phyloP scores from a whole-genome alignment of 2,329 filamentous ascomycete species.

The Teratosphaeria epicoccoides region DNA sequence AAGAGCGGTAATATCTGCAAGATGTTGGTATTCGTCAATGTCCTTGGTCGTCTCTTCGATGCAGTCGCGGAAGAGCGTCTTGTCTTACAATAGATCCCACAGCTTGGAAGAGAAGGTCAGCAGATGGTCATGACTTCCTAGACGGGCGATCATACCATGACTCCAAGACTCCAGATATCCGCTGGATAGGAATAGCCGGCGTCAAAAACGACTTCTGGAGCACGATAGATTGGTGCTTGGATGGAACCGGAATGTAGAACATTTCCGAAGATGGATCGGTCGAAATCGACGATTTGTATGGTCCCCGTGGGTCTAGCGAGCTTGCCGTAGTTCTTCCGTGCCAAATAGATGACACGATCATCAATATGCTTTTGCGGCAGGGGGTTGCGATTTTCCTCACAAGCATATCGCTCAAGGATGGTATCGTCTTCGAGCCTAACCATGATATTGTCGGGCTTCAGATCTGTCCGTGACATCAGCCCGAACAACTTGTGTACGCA shows the following conservation, averaged over 20 bases:
- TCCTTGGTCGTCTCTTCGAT: slow-evolving; percentile 1
- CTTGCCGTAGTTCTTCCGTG: slow-evolving; percentile 9
- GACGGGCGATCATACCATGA: slow-evolving; percentile 11
- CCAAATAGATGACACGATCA: slow-evolving; percentile 9
- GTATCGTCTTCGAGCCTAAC: slow-evolving; percentile 9
- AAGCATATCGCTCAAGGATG: slow-evolving; percentile 7
- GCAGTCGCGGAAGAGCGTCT: slow-evolving; percentile 13
- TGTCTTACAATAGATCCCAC: slow-evolving; percentile 11
- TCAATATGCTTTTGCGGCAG: slow-evolving; percentile 12
- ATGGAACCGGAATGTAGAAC: slow-evolving; percentile 7
- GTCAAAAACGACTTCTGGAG: slow-evolving; percentile 11
- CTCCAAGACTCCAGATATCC: slow-evolving; percentile 21
- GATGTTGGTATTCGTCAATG: slow-evolving; percentile 9
- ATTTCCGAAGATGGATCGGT: slow-evolving; percentile 7
- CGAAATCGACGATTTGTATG: slow-evolving; percentile 10
- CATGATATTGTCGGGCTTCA: slow-evolving; percentile 15
- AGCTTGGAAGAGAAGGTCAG: slow-evolving; percentile 4
- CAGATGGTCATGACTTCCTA: background rate
- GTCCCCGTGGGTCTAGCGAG: slow-evolving; percentile 1
- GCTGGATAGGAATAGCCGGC: slow-evolving; percentile 13
- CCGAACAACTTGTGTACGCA: no score
- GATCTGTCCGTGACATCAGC: slow-evolving; percentile 4
- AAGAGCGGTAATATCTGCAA: slow-evolving; percentile 18
- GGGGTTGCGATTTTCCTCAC: slow-evolving; percentile 6
- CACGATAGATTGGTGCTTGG: slow-evolving; percentile 11